Evolutionary conservation across 2,329 filamentous ascomycete genomes (phyloP), one percentile per base, ranked within the genome.

Genomic region (Sclerotinia spermophila): DNA sequence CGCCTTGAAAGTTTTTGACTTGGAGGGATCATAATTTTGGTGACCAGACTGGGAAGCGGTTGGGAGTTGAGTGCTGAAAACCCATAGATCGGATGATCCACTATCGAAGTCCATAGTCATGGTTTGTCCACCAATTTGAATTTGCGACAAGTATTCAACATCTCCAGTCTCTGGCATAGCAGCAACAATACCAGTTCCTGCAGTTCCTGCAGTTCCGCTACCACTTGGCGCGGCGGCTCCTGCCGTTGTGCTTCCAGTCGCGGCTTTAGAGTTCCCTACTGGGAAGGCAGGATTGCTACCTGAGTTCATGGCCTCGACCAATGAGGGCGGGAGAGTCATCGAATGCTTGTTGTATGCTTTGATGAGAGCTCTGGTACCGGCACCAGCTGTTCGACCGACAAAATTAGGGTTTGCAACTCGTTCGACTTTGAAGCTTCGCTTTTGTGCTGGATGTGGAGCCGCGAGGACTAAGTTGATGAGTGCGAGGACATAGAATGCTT

Each of bases 321-420:
- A 78, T 11, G 80, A 81, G 2, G 81, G 75, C 3, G 84, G 81
- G 60, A 86, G 80, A 51, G 82, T 80, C 80, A 90, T 85, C 73
- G 86, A 85, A 79, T 86, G 93, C 79, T 94, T 94, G 75, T 84
- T 81, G 79, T 91, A 90, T 24, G 90, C 87, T 80, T 87, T 91
- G 66, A 86, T 81, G 75, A 94, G 83, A 66, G 90, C 89, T 69
- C 77, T 80, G 0, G 77, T 78, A 53, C 77, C 78, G 38, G 77
- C 77, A 58, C 77, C 77, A 17, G 74, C 68, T 5, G 75, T 64
- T 55, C 77, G 71, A 27, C 76, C 72, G 60, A 72, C 82, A 77
- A 88, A 88, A 70, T 82, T 82, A n/a, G 81, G 81, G 65, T 80
- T 80, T 24, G 73, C 67, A 19, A 77, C 73, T 68, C 78, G 76